Evolutionary conservation across 75 land plant genomes (phyloP).

Genomic region (Sequoiadendron giganteum): DNA sequence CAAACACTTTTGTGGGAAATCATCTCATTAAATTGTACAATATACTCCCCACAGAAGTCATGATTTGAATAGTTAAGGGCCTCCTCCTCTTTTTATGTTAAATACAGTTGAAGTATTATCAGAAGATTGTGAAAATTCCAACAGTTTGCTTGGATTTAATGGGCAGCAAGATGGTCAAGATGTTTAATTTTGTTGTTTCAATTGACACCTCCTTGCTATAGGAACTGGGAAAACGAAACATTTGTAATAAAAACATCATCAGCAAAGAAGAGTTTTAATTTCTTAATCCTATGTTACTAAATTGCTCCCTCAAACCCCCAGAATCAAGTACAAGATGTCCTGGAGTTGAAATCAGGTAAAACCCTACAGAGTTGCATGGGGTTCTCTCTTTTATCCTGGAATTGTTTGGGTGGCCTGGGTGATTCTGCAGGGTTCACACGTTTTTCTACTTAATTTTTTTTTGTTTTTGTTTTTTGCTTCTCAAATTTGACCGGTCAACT

Average conservation of each 20-base stretch:
- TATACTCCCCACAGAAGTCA: neutral
- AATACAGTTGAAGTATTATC: neutral
- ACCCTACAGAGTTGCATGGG: too few species aligned
- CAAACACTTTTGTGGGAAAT: neutral
- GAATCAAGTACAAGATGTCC: too few species aligned
- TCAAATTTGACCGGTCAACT: too few species aligned
- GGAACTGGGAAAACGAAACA: neutral
- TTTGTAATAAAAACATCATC: neutral
- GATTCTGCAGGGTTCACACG: too few species aligned
- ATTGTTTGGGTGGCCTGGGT: too few species aligned
- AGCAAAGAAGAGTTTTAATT: neutral
- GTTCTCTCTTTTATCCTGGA: too few species aligned
- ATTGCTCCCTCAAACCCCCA: too few species aligned
- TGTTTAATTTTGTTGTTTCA: neutral
- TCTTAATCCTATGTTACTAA: neutral
- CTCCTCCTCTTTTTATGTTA: neutral
- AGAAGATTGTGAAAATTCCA: neutral
- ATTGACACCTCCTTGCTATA: neutral
- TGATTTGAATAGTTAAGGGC: neutral
- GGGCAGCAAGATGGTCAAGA: neutral
- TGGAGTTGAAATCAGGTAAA: too few species aligned
- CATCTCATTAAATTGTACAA: neutral
- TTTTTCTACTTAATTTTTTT: too few species aligned
- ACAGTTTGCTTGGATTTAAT: neutral
- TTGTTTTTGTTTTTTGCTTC: too few species aligned